A percentile compares a stretch with the other conserved stretches of the same genome.
Evolutionary conservation across 257 asterid species (phyloP).

Genomic region (Solanum paucissectum): DNA sequence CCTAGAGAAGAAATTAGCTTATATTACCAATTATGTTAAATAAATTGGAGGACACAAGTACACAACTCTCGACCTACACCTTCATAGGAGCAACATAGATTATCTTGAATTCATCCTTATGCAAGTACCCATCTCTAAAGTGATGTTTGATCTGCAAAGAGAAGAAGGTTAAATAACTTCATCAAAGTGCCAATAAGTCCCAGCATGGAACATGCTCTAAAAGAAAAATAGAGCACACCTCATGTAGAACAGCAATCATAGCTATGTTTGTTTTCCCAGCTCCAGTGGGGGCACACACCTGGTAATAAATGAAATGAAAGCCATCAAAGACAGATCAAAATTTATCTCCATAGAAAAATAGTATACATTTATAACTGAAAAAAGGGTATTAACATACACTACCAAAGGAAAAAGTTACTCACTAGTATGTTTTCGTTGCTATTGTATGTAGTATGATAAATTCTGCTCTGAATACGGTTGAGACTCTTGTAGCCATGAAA

Average conservation of each 20-base stretch:
- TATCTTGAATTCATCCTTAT: conserved; percentile 92
- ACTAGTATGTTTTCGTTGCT: conserved; percentile 88
- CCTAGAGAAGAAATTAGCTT: conserved; percentile 29
- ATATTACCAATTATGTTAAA: not conserved
- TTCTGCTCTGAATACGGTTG: conserved; percentile 95
- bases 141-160: conserved; percentile 69
- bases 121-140: conserved; percentile 90
- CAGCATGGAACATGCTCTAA: not conserved
- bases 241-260: conserved; percentile 83
- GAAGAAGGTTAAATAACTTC: not conserved
- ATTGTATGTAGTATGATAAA: conserved; percentile 74
- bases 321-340: conserved; percentile 11
- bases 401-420: conserved; percentile 8
- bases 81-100: conserved; percentile 99
- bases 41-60: not conserved
- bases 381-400: not conserved
- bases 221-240: conserved; percentile 37
- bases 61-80: conserved; percentile 31
- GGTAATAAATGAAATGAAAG: conserved; percentile 19
- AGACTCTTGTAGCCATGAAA: conserved; percentile 89
- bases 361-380: not conserved
- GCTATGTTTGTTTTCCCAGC: conserved; percentile 99
- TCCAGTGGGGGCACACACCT: conserved; percentile 99
- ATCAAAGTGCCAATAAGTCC: conserved; percentile 5
- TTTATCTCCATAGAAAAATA: conserved; percentile 3